Conservation (phyloP, 2,329 filamentous ascomycete genomes). For the Penicillium sp. region DNA sequence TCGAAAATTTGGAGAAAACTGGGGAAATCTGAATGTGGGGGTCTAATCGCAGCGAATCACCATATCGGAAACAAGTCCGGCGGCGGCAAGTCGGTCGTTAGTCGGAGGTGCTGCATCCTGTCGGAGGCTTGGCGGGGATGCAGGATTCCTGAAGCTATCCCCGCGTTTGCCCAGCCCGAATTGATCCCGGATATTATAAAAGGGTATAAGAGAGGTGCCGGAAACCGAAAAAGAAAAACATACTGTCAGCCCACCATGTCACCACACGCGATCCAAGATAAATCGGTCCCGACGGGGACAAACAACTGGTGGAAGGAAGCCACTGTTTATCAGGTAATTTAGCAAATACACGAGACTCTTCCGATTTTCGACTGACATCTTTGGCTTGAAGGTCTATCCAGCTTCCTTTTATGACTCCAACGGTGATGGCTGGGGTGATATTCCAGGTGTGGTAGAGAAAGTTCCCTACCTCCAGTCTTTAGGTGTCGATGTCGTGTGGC, state of each 20-base stretch:
- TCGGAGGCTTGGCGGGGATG: slow-evolving; percentile 9
- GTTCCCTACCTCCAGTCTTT: slow-evolving; percentile 62
- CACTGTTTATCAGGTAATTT: slow-evolving; percentile 32
- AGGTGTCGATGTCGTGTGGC: slow-evolving; percentile 65
- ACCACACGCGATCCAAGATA: slow-evolving; percentile 11
- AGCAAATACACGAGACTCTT: not conserved
- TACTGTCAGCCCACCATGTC: slow-evolving; percentile 14
- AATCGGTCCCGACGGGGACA: slow-evolving; percentile 18
- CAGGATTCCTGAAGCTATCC: not conserved
- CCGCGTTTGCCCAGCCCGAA: slow-evolving; percentile 1
- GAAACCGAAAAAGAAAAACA: not conserved
- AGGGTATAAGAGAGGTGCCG: slow-evolving; percentile 2
- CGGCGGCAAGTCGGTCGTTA: slow-evolving; percentile 17
- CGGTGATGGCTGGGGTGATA: slow-evolving; percentile 63
- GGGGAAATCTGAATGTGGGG: slow-evolving; percentile 12
- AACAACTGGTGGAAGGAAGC: slow-evolving; percentile 41
- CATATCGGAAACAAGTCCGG: not conserved
- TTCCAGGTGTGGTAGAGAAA: slow-evolving; percentile 62
- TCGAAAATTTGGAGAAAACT: slow-evolving; percentile 9
- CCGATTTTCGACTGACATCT: not conserved
- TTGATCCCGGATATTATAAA: not conserved
- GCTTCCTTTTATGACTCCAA: slow-evolving; percentile 53
- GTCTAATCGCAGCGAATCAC: slow-evolving; percentile 2
- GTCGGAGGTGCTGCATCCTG: not conserved
- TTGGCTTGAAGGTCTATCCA: slow-evolving; percentile 24